phyloP scores from a whole-genome alignment of 2,329 filamentous ascomycete genomes.

The Claviceps spartinae region DNA sequence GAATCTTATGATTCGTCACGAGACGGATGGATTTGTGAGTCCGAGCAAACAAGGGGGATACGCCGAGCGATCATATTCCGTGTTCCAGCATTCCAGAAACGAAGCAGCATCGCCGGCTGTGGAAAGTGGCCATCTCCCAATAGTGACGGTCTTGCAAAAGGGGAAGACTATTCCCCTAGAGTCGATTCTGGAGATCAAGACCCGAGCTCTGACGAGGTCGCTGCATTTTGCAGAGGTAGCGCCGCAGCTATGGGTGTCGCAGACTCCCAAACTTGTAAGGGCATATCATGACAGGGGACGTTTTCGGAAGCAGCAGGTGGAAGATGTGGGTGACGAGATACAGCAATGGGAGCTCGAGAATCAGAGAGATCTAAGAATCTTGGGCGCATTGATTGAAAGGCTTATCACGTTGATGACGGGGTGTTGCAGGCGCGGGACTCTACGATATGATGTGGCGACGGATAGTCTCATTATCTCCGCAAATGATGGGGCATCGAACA shows the following conservation, averaged over 20 bases:
- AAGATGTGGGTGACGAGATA: slow-evolving; percentile 22
- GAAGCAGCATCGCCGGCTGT: slow-evolving; percentile 1
- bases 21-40: slow-evolving; percentile 28
- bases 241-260: slow-evolving; percentile 31
- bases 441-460: background rate
- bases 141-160: slow-evolving; percentile 17
- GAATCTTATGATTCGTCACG: slow-evolving; percentile 27
- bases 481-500: background rate
- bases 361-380: slow-evolving; percentile 15
- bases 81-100: slow-evolving; percentile 13
- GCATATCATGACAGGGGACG: slow-evolving; percentile 26
- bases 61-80: slow-evolving; percentile 11
- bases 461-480: background rate
- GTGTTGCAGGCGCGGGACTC: background rate
- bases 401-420: no score
- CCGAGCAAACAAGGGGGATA: slow-evolving; percentile 4
- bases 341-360: slow-evolving; percentile 22
- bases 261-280: slow-evolving; percentile 32
- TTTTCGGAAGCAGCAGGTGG: slow-evolving; percentile 17
- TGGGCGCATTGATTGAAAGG: no score
- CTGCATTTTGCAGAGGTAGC: slow-evolving; percentile 22
- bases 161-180: slow-evolving; percentile 19
- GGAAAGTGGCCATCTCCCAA: slow-evolving; percentile 8
- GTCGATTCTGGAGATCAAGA: slow-evolving; percentile 33
- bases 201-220: slow-evolving; percentile 19